phyloP scores from a whole-genome alignment of 768 basidiomycete species.

The Zangia roseola region DNA sequence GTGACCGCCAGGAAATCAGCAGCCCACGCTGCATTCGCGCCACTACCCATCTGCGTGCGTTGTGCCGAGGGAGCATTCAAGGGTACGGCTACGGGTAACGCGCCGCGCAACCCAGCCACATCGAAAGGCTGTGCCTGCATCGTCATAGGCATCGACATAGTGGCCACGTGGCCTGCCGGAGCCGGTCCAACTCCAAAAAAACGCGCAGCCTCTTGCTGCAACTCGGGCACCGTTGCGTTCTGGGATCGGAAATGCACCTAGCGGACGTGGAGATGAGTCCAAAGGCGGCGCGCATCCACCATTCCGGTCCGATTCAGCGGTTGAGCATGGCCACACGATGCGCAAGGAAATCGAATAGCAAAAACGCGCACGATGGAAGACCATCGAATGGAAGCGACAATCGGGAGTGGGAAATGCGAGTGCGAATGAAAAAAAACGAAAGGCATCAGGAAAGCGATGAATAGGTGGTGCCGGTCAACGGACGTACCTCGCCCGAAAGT shows the following conservation, averaged over 20 bases:
- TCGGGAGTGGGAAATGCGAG: background rate
- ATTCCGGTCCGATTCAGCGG: background rate
- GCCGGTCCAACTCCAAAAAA: conserved; percentile 52
- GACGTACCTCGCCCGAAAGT: conserved; percentile 59
- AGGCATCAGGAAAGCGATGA: too few species aligned
- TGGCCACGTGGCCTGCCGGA: conserved; percentile 27
- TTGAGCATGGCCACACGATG: background rate
- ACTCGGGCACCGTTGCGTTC: conserved; percentile 36
- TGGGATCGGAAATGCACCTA: conserved; percentile 62
- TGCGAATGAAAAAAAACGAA: background rate
- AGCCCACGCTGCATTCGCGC: conserved; percentile 49
- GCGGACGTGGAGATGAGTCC: background rate
- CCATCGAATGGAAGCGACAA: conserved; percentile 5
- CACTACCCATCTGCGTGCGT: conserved; percentile 18
- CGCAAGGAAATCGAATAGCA: background rate
- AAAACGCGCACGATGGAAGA: background rate
- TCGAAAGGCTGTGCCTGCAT: conserved; percentile 49
- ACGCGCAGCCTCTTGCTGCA: conserved; percentile 64
- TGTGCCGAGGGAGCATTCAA: conserved; percentile 4
- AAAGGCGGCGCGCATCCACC: too few species aligned
- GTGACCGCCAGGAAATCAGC: conserved; percentile 49
- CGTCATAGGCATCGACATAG: conserved; percentile 18
- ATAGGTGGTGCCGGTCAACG: conserved; percentile 8
- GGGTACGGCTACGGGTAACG: conserved; percentile 13
- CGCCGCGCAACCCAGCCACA: conserved; percentile 41